Percentiles rank a stretch among this genome's conserved stretches.
Conservation (phyloP, 176 grass and related monocot genomes). For the Musa troglodytarum region DNA sequence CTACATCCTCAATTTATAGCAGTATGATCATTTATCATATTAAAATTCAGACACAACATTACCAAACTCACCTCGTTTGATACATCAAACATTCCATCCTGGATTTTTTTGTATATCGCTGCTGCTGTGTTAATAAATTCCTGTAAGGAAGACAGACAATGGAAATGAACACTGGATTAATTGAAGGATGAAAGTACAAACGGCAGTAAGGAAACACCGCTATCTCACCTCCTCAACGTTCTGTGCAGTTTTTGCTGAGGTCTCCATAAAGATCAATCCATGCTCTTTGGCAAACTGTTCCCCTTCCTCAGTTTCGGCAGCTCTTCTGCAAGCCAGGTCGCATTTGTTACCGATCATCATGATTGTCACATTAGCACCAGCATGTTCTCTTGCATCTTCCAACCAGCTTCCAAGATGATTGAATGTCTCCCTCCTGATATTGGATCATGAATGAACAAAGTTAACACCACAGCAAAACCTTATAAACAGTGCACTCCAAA, state of each 20-base stretch:
- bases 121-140: background rate
- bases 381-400: background rate
- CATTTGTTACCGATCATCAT: background rate
- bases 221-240: background rate
- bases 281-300: background rate
- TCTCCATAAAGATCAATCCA: background rate
- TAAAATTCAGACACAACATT: background rate
- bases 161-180: background rate
- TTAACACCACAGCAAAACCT: background rate
- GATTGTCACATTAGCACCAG: background rate
- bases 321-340: background rate
- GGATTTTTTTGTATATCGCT: constrained; percentile 51
- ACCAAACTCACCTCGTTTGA: constrained; percentile 50
- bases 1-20: too few relatives aligned
- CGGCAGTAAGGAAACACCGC: background rate
- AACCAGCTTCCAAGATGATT: background rate
- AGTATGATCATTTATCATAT: background rate
- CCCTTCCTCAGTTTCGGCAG: background rate
- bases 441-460: background rate
- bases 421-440: background rate
- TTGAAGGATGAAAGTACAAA: background rate
- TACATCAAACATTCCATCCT: constrained; percentile 63
- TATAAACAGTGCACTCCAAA: background rate
- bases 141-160: background rate
- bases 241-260: background rate